Conservation (phyloP, 2,329 filamentous ascomycete genomes). For the Trichoderma simmonsii region DNA sequence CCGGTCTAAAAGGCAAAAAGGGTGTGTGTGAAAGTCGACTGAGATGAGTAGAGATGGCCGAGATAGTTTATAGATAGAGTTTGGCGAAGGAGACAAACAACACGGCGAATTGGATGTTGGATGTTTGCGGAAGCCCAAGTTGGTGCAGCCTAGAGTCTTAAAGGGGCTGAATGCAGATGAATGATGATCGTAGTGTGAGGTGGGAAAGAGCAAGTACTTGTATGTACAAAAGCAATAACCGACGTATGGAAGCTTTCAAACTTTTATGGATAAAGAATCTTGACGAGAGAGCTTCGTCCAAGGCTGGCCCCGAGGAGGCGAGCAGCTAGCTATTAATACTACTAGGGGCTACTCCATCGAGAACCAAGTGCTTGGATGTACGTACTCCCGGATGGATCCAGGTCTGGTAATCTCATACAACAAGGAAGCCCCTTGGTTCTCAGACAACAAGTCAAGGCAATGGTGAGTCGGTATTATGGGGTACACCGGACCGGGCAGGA, state of each 20-base stretch:
- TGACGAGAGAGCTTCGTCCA: not conserved
- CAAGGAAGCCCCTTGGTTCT: conserved; percentile 8
- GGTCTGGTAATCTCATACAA: not conserved
- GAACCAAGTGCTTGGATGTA: not conserved
- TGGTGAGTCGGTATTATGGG: conserved; percentile 13
- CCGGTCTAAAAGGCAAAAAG: not conserved
- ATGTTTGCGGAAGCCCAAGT: not conserved
- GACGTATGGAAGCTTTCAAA: not conserved
- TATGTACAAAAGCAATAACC: not conserved
- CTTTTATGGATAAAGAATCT: not conserved
- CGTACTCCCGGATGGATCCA: conserved; percentile 8
- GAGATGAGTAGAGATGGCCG: not conserved
- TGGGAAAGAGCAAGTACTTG: not conserved
- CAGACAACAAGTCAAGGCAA: not conserved
- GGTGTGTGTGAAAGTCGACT: not conserved
- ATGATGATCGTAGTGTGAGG: not conserved
- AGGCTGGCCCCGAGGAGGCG: conserved; percentile 10
- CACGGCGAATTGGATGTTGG: not conserved
- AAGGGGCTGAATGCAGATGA: not conserved
- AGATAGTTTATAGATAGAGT: conserved; percentile 1
- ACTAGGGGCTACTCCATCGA: not conserved
- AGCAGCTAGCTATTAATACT: conserved; percentile 14
- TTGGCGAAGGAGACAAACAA: not conserved
- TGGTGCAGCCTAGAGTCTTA: not conserved
- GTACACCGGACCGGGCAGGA: conserved; percentile 4